Evolutionary conservation across 345 rosid genomes (phyloP), one percentile per base, ranked within the genome.

Genomic region (Abelmoschus esculentus): DNA sequence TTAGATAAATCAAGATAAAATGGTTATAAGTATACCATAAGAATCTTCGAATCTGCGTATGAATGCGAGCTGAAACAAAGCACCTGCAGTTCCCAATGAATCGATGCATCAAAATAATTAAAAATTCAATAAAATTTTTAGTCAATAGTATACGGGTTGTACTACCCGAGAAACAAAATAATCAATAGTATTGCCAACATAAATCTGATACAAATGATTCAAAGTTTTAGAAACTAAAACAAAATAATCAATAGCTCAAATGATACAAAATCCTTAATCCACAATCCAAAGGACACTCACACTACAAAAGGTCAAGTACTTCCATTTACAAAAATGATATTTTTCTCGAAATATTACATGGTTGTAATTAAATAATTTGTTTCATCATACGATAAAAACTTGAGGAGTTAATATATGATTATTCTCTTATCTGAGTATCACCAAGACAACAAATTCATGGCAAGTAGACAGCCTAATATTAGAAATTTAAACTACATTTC

Each of bases 1-100:
- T 9, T 18, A 62, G n/a, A 62, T 29, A 62, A 36, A 38, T 29
- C 29, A 38, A 46, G 19, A 28, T 11, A 47, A 6, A 26, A 47
- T 14, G 22, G 28, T 13, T 53, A 58, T 34, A 61, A 60, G 13
- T 26, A 62, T 84, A 93, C 97, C 90, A 8, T 86, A 77, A 1
- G 97, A 85, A 52, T 85, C 90, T 76, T 93, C 98, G 77, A 93
- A 78, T 77, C 77, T 83, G 54, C 79, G 70, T 60, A 90, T 82
- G 77, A 89, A 89, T 13, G 96, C 97, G 71, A 93, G 78, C 75
- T 93, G 97, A 74, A 90, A 86, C 74, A 90, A 82, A 61, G 98
- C 87, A 70, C 93, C 98, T 93, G 89, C 76, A 84, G 50, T 73
- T 78, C 62, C 78, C 19, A 52, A 44, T 7, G 7, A 12, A 12